These are phyloP conservation scores for Cyclotella cryptica DNA, from an alignment of 108 stramenopile genomes.

Conservation along the genomic window DNA sequence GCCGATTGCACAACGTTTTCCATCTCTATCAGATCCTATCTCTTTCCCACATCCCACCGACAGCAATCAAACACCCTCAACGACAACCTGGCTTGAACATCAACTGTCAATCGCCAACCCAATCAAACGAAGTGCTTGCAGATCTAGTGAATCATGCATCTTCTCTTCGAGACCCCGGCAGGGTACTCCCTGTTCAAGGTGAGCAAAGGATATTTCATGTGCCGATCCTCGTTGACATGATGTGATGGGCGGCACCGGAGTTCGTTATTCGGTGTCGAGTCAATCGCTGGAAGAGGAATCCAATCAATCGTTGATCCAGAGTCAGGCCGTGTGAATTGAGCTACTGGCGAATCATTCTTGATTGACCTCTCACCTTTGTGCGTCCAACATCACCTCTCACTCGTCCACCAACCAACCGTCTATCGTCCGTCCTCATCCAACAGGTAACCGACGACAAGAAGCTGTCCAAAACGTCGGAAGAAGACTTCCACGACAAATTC, in stretches of 20 bases:
- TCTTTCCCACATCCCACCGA: not conserved
- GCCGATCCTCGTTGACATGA: not conserved
- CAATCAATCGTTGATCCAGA: no score
- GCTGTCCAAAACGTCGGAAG: slow-evolving; percentile 82
- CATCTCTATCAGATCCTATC: no score
- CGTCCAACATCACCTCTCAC: no score
- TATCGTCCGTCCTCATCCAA: no score
- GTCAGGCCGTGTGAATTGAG: no score
- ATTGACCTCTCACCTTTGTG: no score
- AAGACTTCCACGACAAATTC: slow-evolving; percentile 89
- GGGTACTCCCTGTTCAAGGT: slow-evolving; percentile 99
- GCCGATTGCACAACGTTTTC: no score
- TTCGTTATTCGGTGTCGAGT: no score
- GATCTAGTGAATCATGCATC: slow-evolving; percentile 82
- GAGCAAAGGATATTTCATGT: slow-evolving; percentile 20
- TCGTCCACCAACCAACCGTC: no score
- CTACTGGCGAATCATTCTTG: no score
- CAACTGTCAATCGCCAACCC: not conserved
- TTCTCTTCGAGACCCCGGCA: slow-evolving; percentile 99
- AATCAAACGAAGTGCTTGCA: not conserved
- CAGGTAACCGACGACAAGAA: slow-evolving; percentile 86
- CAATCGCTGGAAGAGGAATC: no score
- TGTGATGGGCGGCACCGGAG: not conserved
- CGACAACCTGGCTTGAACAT: not conserved
- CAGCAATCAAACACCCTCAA: not conserved